These are phyloP conservation scores for Medicago ruthenica DNA, from an alignment of 306 rosid species.

Conservation along the genomic window DNA sequence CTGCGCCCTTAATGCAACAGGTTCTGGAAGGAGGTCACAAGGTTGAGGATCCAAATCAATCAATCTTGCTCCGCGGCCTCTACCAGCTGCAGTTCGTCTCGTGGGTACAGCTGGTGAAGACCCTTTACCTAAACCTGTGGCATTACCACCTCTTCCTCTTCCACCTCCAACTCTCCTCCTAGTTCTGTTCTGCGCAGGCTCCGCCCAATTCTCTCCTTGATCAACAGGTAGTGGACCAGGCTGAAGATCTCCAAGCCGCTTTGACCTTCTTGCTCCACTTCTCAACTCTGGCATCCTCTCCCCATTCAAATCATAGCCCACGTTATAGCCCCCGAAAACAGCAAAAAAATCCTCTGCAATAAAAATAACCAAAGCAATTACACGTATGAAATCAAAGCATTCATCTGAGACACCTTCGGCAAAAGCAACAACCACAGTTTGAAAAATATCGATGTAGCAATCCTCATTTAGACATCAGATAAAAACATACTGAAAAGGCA, in stretches of 20 bases:
- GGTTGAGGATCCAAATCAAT: slow-evolving; percentile 84
- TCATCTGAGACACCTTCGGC: slow-evolving; percentile 21
- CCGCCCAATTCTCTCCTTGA: slow-evolving; percentile 73
- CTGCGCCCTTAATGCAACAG: slow-evolving; percentile 67
- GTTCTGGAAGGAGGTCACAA: slow-evolving; percentile 67
- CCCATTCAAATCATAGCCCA: slow-evolving; percentile 94
- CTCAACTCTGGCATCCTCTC: slow-evolving; percentile 99
- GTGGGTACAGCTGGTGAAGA: slow-evolving; percentile 77
- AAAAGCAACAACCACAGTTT: not conserved
- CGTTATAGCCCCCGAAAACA: slow-evolving; percentile 44
- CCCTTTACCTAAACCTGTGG: slow-evolving; percentile 75
- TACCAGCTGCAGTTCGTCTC: slow-evolving; percentile 85
- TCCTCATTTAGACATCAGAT: slow-evolving; percentile 41
- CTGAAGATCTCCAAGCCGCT: slow-evolving; percentile 93
- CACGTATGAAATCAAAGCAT: slow-evolving; percentile 28
- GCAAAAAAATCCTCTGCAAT: slow-evolving; percentile 50
- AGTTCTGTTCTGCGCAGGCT: slow-evolving; percentile 71
- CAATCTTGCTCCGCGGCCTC: slow-evolving; percentile 92
- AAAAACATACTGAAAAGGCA: slow-evolving; percentile 50
- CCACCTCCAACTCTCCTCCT: slow-evolving; percentile 87
- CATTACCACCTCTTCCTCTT: slow-evolving; percentile 91
- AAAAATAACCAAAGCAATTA: slow-evolving; percentile 32
- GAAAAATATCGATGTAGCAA: slow-evolving; percentile 19
- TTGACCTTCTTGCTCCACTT: slow-evolving; percentile 97
- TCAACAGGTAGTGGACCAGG: slow-evolving; percentile 69